Base-by-base conservation (phyloP, 192 early-diverging fungal genomes). In the Linderina pennispora region DNA sequence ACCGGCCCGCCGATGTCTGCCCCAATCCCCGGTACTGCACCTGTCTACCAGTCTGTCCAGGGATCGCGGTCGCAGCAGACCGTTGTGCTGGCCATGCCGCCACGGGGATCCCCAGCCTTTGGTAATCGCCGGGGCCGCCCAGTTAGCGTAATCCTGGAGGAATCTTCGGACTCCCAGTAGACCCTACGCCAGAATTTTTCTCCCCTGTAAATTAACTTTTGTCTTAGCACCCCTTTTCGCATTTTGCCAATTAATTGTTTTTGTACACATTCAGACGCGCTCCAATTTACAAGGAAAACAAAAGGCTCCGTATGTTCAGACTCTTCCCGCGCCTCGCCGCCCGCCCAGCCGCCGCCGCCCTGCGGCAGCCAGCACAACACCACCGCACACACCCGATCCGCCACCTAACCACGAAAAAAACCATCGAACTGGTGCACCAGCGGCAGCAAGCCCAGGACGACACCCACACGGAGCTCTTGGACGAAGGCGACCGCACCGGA, bases 391-490 rank as follows among this genome's bases (percentile, higher is more conserved):
- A n/a, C n/a, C n/a, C n/a, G n/a, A n/a, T n/a, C n/a, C n/a, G n/a
- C n/a, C n/a, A n/a, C n/a, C n/a, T n/a, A n/a, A n/a, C n/a, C n/a
- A n/a, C n/a, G n/a, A 53, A 55, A 6, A 45, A 23, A 19, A 51
- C 11, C 0, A 13, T 69, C 2, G 65, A 61, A 11, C 40, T 34
- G 32, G 65, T 62, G 54, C 23, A 38, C 6, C 53, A 43, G 36
- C 43, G 65, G 7, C 65, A 69, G 28, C 54, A 58, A 31, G 54
- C 58, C 1, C 58, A 69, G 38, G 65, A 69, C 40, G 58, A 69
- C n/a, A 9, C 53, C 10, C 40, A 33, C 32, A 58, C 57, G 16
- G 65, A 69, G n/a, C 21, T 58, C 1, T 45, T 50, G 3, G 58
- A 69, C 36, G 33, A 58, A 21, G 28, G 28, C 5, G 28, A 31